Conservation (phyloP, 805 yeast genomes). For the Zygosaccharomyces gambellarensis region DNA sequence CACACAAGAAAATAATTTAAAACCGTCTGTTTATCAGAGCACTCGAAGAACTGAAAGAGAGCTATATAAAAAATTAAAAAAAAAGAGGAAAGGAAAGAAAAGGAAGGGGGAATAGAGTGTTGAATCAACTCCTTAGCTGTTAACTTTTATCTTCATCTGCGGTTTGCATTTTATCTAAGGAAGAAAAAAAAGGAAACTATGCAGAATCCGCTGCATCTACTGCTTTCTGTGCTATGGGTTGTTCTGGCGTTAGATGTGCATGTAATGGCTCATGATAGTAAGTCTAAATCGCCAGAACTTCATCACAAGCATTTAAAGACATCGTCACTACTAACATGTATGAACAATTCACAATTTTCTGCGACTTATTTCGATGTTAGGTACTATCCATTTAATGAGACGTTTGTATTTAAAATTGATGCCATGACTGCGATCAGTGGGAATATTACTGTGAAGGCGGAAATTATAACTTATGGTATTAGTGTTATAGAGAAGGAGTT, state of each 20-base stretch:
- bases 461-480: constrained; percentile 77
- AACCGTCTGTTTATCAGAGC: too few relatives aligned
- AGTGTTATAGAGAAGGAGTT: constrained; percentile 51
- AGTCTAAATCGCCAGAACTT: background rate
- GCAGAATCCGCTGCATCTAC: background rate
- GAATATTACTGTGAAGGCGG: constrained; percentile 59
- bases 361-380: constrained; percentile 77
- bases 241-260: background rate
- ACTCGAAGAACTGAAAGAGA: too few relatives aligned
- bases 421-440: constrained; percentile 77
- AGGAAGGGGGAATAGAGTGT: too few relatives aligned
- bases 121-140: too few relatives aligned
- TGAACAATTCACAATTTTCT: constrained; percentile 81
- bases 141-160: too few relatives aligned
- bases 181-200: background rate
- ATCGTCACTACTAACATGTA: constrained; percentile 80
- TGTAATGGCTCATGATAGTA: background rate
- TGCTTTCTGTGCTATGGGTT: background rate
- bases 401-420: constrained; percentile 61
- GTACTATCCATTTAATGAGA: constrained; percentile 59
- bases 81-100: too few relatives aligned
- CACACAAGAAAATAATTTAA: too few relatives aligned
- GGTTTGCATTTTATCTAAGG: too few relatives aligned
- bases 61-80: too few relatives aligned
- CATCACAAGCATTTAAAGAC: constrained; percentile 39